Conservation (phyloP, 2,329 filamentous ascomycete genomes). For the Pseudocercospora cruenta region DNA sequence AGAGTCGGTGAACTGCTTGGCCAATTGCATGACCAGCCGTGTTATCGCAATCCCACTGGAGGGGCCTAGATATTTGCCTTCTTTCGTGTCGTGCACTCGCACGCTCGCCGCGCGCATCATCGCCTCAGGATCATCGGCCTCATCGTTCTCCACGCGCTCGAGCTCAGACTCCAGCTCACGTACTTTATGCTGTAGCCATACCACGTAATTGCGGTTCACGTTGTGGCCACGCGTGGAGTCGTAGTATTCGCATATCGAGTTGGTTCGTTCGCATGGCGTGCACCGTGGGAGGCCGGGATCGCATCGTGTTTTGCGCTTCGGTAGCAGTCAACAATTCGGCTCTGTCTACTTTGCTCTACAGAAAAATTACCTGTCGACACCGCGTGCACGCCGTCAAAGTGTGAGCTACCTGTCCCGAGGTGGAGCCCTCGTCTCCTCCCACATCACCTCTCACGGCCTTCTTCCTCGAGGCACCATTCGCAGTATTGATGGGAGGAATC, state of each 20-base stretch:
- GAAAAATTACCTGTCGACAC: conserved; percentile 70
- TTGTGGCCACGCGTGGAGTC: conserved; percentile 84
- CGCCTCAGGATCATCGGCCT: conserved; percentile 73
- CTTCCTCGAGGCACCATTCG: conserved; percentile 17
- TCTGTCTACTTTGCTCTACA: background rate
- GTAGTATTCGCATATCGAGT: conserved; percentile 91
- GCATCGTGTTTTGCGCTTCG: conserved; percentile 90
- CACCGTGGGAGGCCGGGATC: conserved; percentile 91
- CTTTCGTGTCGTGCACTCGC: conserved; percentile 80
- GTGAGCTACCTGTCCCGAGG: conserved; percentile 67
- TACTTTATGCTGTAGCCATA: conserved; percentile 86
- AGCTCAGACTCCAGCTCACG: conserved; percentile 81
- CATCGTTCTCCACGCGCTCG: conserved; percentile 75
- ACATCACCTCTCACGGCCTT: conserved; percentile 35
- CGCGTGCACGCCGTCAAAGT: conserved; percentile 80
- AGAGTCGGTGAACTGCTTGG: conserved; percentile 88
- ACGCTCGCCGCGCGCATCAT: conserved; percentile 87
- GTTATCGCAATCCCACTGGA: conserved; percentile 97
- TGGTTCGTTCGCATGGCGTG: conserved; percentile 87
- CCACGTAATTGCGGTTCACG: conserved; percentile 89
- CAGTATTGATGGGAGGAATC: conserved; percentile 18
- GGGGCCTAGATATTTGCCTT: conserved; percentile 87
- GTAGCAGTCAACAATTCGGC: conserved; percentile 16
- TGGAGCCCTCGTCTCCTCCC: conserved; percentile 40
- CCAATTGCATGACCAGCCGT: conserved; percentile 91